Conservation (phyloP, 2,329 filamentous ascomycete species). For the Tolypocladium capitatum region DNA sequence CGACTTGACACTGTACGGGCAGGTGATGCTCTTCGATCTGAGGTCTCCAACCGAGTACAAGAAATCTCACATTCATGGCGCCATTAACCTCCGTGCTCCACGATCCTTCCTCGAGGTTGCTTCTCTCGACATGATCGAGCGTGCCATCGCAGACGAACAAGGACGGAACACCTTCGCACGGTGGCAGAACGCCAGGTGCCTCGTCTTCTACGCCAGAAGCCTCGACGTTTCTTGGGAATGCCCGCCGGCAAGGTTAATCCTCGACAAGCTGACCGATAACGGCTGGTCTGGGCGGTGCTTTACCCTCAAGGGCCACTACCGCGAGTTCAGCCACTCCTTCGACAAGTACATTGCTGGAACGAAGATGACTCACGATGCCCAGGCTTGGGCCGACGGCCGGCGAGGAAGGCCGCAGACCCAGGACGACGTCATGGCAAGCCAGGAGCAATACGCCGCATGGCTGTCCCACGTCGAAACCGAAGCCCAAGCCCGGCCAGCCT, state of each 20-base stretch:
- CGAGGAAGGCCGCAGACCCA: conserved; percentile 6
- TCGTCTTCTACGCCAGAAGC: conserved; percentile 40
- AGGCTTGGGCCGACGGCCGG: conserved; percentile 22
- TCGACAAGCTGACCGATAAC: conserved; percentile 29
- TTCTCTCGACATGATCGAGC: conserved; percentile 36
- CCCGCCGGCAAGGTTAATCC: conserved; percentile 30
- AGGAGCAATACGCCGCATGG: conserved; percentile 31
- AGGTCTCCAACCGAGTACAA: conserved; percentile 33
- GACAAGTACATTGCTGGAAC: conserved; percentile 33
- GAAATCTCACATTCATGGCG: conserved; percentile 36
- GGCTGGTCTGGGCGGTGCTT: conserved; percentile 40
- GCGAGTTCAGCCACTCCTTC: conserved; percentile 40
- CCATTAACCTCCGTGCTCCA: conserved; percentile 38
- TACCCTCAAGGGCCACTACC: conserved; percentile 41
- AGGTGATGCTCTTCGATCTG: conserved; percentile 36
- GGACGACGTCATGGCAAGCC: conserved; percentile 13
- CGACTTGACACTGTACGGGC: conserved; percentile 32
- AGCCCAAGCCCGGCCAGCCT: conserved; percentile 22
- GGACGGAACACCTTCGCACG: conserved; percentile 31
- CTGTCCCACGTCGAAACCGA: conserved; percentile 29
- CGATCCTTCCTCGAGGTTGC: conserved; percentile 33
- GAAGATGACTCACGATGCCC: conserved; percentile 27
- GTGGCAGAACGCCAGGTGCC: conserved; percentile 32
- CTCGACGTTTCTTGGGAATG: conserved; percentile 38
- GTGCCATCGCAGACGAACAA: conserved; percentile 34